Evolutionary conservation across 352 stramenopile species (phyloP).

Genomic region (Thalassiosira hispida): DNA sequence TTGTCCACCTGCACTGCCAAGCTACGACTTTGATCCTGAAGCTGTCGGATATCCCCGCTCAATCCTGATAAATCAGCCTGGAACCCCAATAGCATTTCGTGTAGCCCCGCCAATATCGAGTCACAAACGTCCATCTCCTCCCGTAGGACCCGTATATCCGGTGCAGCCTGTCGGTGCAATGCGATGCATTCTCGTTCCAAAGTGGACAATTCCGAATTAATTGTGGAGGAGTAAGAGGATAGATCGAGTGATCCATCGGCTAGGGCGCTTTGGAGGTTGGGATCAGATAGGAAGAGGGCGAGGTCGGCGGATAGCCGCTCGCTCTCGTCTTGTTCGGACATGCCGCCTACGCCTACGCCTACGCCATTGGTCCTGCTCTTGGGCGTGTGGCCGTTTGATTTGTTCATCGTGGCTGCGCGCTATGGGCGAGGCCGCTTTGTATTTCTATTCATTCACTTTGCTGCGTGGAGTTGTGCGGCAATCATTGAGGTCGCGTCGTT

Average conservation of each 20-base stretch:
- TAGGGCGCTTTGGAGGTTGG: conserved; percentile 65
- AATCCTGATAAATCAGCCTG: conserved; percentile 97
- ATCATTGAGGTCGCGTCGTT: no score
- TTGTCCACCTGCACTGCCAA: conserved; percentile 96
- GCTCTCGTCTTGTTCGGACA: conserved; percentile 46
- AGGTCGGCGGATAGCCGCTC: conserved; percentile 81
- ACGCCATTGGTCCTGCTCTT: neutral
- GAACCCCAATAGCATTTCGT: conserved; percentile 98
- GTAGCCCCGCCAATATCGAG: conserved; percentile 94
- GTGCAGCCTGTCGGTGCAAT: conserved; percentile 70
- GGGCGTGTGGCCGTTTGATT: no score
- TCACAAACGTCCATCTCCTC: conserved; percentile 96
- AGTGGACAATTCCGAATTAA: conserved; percentile 74
- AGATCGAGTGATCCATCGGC: conserved; percentile 80
- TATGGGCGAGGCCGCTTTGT: no score
- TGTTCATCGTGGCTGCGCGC: no score
- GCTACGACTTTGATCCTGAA: conserved; percentile 94
- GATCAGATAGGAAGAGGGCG: conserved; percentile 80
- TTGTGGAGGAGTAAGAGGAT: conserved; percentile 73
- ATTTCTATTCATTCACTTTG: no score
- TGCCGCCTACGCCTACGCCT: no score
- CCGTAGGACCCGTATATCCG: conserved; percentile 91
- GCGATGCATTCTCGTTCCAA: conserved; percentile 79
- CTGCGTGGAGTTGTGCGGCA: no score
- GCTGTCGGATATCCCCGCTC: conserved; percentile 95